Conservation (phyloP, 2,329 filamentous ascomycete genomes). For the Talaromyces sp. region DNA sequence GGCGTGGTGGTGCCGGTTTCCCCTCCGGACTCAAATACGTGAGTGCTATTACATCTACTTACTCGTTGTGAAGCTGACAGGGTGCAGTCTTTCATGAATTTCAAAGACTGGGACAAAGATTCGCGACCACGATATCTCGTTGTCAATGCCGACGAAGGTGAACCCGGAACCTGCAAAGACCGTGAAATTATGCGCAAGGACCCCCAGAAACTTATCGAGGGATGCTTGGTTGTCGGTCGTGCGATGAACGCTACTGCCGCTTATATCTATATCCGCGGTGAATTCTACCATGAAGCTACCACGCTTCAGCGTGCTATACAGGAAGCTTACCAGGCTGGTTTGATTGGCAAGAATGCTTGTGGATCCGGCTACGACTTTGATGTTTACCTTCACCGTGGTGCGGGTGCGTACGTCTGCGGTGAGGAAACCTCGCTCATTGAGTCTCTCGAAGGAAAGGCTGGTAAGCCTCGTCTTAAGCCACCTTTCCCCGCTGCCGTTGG, state of each 20-base stretch:
- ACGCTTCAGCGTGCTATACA: constrained; percentile 93
- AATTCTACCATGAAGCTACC: constrained; percentile 94
- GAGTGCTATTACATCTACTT: constrained; percentile 40
- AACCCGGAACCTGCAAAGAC: constrained; percentile 98
- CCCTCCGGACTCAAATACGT: constrained; percentile 99
- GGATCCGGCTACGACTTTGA: constrained; percentile 97
- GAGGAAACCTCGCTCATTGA: constrained; percentile 98
- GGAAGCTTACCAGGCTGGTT: constrained; percentile 88
- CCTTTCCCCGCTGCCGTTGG: constrained; percentile 96
- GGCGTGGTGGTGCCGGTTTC: constrained; percentile 95
- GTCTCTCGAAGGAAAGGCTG: constrained; percentile 95
- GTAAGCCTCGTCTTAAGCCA: constrained; percentile 97
- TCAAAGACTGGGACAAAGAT: constrained; percentile 99
- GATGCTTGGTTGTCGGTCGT: constrained; percentile 89
- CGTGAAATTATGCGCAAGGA: constrained; percentile 99
- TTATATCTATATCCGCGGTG: constrained; percentile 98
- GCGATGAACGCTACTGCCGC: constrained; percentile 98
- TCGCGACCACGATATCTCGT: constrained; percentile 92
- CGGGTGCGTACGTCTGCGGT: constrained; percentile 95
- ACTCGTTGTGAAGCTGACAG: background rate
- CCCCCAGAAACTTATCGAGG: constrained; percentile 97
- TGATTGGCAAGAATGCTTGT: constrained; percentile 98
- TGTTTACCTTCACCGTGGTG: constrained; percentile 92
- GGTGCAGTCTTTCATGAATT: constrained; percentile 98
- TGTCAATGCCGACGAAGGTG: constrained; percentile 97